Evolutionary conservation across 345 rosid genomes (phyloP).

Genomic region (Aegle marmelos): DNA sequence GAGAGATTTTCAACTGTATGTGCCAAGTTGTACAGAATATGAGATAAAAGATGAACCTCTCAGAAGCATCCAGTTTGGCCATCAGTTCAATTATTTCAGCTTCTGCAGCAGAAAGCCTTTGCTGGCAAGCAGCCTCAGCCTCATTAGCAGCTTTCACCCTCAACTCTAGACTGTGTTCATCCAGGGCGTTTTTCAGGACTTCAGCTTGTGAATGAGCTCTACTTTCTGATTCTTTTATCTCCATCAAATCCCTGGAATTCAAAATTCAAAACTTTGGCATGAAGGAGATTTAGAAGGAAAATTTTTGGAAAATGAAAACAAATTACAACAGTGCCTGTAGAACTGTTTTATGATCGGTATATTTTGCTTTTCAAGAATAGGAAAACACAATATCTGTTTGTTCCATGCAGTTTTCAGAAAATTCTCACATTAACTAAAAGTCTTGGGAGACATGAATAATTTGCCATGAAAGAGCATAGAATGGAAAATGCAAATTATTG

Average conservation of each 20-base stretch:
- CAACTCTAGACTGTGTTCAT: constrained; percentile 86
- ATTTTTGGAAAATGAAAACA: background rate
- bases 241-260: constrained; percentile 57
- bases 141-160: constrained; percentile 96
- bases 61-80: constrained; percentile 67
- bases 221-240: constrained; percentile 78
- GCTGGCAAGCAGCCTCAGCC: constrained; percentile 86
- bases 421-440: too few species aligned
- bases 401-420: too few species aligned
- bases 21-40: background rate
- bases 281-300: background rate
- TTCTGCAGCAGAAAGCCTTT: constrained; percentile 80
- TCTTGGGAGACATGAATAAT: too few species aligned
- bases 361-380: background rate
- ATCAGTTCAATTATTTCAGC: constrained; percentile 81
- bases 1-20: background rate
- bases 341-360: background rate
- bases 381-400: too few species aligned
- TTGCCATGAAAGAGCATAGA: too few species aligned
- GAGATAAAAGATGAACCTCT: constrained; percentile 50
- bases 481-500: too few species aligned
- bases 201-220: constrained; percentile 77
- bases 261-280: background rate
- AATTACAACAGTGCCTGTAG: background rate
- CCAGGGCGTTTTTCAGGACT: constrained; percentile 61